These are phyloP conservation scores for Naegleria lovaniensis DNA, from an alignment of 208 protist species.

Conservation along the genomic window DNA sequence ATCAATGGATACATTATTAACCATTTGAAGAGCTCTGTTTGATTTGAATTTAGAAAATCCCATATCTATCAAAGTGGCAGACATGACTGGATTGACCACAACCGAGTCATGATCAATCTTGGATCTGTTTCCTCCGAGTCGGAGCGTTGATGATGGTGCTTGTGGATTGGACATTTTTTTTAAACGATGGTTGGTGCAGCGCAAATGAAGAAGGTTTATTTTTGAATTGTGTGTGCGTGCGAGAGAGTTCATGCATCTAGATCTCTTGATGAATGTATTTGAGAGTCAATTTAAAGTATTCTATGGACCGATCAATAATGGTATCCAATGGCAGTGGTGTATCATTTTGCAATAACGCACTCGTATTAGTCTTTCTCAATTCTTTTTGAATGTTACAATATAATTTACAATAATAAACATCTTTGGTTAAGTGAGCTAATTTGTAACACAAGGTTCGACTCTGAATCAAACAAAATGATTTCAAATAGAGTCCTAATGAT, in stretches of 20 bases:
- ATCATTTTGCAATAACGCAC: background rate
- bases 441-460: background rate
- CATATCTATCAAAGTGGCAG: background rate
- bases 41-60: background rate
- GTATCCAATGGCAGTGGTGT: background rate
- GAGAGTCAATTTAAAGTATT: background rate
- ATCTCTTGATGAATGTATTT: background rate
- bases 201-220: no score
- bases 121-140: background rate
- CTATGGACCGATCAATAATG: background rate
- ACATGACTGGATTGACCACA: background rate
- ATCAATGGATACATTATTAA: conserved; percentile 5
- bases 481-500: background rate
- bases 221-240: no score
- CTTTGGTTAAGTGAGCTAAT: background rate
- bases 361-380: background rate
- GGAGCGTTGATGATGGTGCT: background rate
- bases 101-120: background rate
- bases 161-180: no score
- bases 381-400: background rate
- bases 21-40: background rate
- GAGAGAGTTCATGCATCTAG: no score
- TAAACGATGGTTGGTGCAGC: no score
- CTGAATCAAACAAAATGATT: background rate
- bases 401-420: background rate